Conservation (phyloP, 2,329 filamentous ascomycete species). For the Lojkania enalia region DNA sequence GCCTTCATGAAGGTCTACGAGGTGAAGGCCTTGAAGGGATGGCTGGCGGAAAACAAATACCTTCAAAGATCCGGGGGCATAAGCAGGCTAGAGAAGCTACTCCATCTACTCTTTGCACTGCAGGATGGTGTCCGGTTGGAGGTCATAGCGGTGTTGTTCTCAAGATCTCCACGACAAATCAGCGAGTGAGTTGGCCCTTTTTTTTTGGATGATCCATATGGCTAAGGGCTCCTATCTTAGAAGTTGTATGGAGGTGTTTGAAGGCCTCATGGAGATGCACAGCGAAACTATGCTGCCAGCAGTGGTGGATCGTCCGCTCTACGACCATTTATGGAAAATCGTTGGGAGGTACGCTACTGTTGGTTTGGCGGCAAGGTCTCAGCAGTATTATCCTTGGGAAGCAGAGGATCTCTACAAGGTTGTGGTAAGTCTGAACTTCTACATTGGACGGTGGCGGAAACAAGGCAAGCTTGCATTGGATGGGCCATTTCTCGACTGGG, state of each 20-base stretch:
- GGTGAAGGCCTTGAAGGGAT: conserved; percentile 8
- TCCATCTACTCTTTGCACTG: conserved; percentile 31
- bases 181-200: conserved; percentile 4
- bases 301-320: conserved; percentile 11
- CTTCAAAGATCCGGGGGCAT: conserved; percentile 11
- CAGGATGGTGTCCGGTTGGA: conserved; percentile 33
- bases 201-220: no score
- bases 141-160: conserved; percentile 32
- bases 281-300: conserved; percentile 20
- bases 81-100: conserved; percentile 30
- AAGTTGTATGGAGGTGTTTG: conserved; percentile 31
- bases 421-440: conserved; percentile 32
- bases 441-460: conserved; percentile 33
- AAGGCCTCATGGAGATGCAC: conserved; percentile 29
- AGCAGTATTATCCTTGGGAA: conserved; percentile 28
- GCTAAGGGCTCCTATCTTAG: neutral
- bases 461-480: conserved; percentile 28
- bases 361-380: conserved; percentile 9
- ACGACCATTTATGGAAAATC: conserved; percentile 25
- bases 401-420: conserved; percentile 25
- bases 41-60: conserved; percentile 6
- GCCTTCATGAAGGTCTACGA: conserved; percentile 12
- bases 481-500: conserved; percentile 29
- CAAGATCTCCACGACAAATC: conserved; percentile 30
- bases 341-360: conserved; percentile 14